Evolutionary conservation across 2,329 filamentous ascomycete species (phyloP), one percentile per base, ranked within the genome.

Genomic region (Emmonsiellopsis sp.): DNA sequence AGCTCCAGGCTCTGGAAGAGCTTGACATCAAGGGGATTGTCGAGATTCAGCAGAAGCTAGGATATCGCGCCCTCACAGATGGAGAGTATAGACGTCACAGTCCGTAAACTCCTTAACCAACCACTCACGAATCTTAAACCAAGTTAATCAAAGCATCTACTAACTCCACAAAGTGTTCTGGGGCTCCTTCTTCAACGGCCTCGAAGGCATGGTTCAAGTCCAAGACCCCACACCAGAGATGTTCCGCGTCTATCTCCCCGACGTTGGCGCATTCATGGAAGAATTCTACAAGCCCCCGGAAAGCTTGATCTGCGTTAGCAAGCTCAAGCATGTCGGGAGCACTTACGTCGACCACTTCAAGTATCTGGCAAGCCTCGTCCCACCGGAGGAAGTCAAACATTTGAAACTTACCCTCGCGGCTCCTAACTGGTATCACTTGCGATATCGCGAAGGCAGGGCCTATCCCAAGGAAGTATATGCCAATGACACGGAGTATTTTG

Each of bases 361-460:
- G 55, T 78, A 78, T 53, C 73, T 86, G 51, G 81, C 83, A 63
- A 76, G 68, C 49, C 65, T 79, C 7, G 75, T 87, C 0, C 78
- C 83, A 0, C 73, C 80, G 27, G 79, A 83, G 33, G 72, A 80
- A 52, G 80, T 83, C 62, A 80, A 80, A 58, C 80, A 85, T 58
- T 79, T 84, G 67, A 86, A 87, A 72, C 77, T 87, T 60, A 86
- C 84, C 14, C 71, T 87, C 61, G 80, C 83, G 14, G 81, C 83
- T 4, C 82, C 83, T 2, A 81, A 81, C 65, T 86, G 83, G 78
- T 87, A 86, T 65, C 84, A 88, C 67, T 74, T 85, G 62, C 77
- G 83, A 39, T 78, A 80, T 59, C 76, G 73, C 60, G 73, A 77
- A 54, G 77, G 79, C 71, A 58, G 71, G 37, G 80, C 80, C 27